phyloP scores from a whole-genome alignment of 2,329 filamentous ascomycete genomes.

The Monilinia aucupariae region DNA sequence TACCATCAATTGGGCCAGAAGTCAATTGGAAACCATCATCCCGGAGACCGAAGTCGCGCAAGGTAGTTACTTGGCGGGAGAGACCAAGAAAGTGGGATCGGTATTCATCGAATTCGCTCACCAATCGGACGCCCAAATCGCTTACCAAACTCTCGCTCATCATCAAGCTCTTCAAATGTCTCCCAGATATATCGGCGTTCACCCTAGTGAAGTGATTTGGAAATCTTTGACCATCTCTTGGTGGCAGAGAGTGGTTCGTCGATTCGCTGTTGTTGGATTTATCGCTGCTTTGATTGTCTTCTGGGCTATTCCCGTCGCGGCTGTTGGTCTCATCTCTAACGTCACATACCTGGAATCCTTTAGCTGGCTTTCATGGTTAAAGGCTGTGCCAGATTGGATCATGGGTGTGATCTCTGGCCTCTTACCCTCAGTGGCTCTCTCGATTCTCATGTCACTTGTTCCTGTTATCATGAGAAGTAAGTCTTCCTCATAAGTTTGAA shows the following conservation, averaged over 20 bases:
- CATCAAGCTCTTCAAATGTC: slow-evolving; percentile 80
- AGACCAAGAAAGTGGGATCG: slow-evolving; percentile 54
- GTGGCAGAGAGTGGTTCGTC: slow-evolving; percentile 76
- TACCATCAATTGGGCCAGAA: slow-evolving; percentile 84
- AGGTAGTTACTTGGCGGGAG: slow-evolving; percentile 57
- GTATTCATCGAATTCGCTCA: slow-evolving; percentile 88
- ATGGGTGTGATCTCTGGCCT: slow-evolving; percentile 81
- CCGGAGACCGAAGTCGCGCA: slow-evolving; percentile 66
- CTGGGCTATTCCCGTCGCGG: slow-evolving; percentile 70
- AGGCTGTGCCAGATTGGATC: slow-evolving; percentile 62
- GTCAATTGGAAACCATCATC: slow-evolving; percentile 69
- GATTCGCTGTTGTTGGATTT: slow-evolving; percentile 63
- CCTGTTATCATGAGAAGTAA: slow-evolving; percentile 74
- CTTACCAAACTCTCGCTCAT: slow-evolving; percentile 81
- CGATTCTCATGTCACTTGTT: slow-evolving; percentile 80
- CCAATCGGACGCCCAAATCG: slow-evolving; percentile 78
- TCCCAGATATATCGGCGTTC: slow-evolving; percentile 76
- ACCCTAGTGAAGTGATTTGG: slow-evolving; percentile 84
- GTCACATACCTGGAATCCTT: slow-evolving; percentile 63
- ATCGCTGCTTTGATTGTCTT: slow-evolving; percentile 78
- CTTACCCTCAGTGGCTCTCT: slow-evolving; percentile 70
- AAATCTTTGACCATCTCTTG: slow-evolving; percentile 74
- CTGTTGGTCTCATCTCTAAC: slow-evolving; percentile 84
- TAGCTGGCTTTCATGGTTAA: slow-evolving; percentile 68
- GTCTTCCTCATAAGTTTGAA: slow-evolving; percentile 30